Conservation (phyloP, 129 eudicot species). For the Rutidosis leptorrhynchoides region DNA sequence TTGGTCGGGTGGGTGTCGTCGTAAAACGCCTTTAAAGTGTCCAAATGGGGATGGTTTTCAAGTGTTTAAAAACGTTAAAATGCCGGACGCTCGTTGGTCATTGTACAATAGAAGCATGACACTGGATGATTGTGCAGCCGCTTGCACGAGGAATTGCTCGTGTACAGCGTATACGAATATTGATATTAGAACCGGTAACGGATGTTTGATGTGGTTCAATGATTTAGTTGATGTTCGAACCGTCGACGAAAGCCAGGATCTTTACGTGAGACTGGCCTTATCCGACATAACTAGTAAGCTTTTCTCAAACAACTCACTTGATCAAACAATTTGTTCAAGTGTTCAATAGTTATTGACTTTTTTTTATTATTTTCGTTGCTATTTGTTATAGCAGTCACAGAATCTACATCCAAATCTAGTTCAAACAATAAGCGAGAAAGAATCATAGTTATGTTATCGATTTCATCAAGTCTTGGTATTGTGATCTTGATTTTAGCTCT, state of each 20-base stretch:
- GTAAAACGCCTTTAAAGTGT: background rate
- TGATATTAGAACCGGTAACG: constrained; percentile 31
- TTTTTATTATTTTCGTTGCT: no score
- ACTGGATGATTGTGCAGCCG: constrained; percentile 19
- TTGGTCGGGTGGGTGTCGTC: constrained; percentile 10
- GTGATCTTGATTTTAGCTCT: constrained; percentile 14
- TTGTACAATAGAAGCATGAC: constrained; percentile 26
- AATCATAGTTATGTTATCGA: constrained; percentile 1
- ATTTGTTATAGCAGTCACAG: no score
- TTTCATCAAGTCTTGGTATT: constrained; percentile 5
- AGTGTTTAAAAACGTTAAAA: constrained; percentile 13
- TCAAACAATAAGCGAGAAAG: background rate
- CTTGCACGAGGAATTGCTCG: constrained; percentile 26
- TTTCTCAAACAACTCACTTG: background rate
- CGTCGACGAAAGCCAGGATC: constrained; percentile 24
- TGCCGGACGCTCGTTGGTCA: constrained; percentile 25
- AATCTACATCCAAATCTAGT: no score
- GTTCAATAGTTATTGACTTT: no score
- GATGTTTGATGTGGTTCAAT: constrained; percentile 34
- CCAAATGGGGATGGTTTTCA: no score
- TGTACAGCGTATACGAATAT: constrained; percentile 37
- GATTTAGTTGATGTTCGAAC: constrained; percentile 21
- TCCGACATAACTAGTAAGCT: constrained; percentile 1
- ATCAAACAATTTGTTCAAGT: no score
- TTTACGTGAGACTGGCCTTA: constrained; percentile 22